Conservation (phyloP, 805 yeast genomes). For the Nakazawaea wyomingensis region DNA sequence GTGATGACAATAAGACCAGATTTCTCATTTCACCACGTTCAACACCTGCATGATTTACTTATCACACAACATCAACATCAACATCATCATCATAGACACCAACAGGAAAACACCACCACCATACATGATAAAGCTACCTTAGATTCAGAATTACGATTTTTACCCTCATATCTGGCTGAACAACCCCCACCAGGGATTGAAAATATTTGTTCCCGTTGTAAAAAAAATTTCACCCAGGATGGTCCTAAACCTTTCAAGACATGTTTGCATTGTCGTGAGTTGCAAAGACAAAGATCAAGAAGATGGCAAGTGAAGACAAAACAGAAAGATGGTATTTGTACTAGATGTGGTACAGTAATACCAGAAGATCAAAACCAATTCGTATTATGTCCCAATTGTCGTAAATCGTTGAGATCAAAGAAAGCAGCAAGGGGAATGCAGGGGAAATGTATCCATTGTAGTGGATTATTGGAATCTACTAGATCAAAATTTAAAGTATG, state of each 20-base stretch:
- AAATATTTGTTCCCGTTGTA: conserved; percentile 48
- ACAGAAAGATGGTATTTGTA: conserved; percentile 55
- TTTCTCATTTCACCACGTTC: not conserved
- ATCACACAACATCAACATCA: too few relatives aligned
- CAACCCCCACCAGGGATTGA: not conserved
- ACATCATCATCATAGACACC: not conserved
- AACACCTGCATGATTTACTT: too few relatives aligned
- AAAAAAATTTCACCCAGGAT: conserved; percentile 49
- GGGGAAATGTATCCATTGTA: conserved; percentile 67
- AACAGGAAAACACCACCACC: too few relatives aligned
- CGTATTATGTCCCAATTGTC: conserved; percentile 58
- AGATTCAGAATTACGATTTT: not conserved
- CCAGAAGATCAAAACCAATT: conserved; percentile 45
- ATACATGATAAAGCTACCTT: not conserved
- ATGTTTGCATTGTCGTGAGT: conserved; percentile 60
- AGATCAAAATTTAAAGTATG: conserved; percentile 57
- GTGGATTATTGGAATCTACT: conserved; percentile 46
- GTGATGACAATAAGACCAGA: conserved; percentile 7
- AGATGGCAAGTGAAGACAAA: conserved; percentile 63
- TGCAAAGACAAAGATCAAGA: conserved; percentile 57
- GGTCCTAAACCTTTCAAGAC: conserved; percentile 44
- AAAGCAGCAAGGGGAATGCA: conserved; percentile 56
- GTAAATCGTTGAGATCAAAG: conserved; percentile 47
- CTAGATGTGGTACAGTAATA: conserved; percentile 56
- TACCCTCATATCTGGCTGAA: conserved; percentile 1